Evolutionary conservation across 192 early-diverging fungal genomes (phyloP), one percentile per base, ranked within the genome.

Genomic region (Rhizophlyctis rosea): DNA sequence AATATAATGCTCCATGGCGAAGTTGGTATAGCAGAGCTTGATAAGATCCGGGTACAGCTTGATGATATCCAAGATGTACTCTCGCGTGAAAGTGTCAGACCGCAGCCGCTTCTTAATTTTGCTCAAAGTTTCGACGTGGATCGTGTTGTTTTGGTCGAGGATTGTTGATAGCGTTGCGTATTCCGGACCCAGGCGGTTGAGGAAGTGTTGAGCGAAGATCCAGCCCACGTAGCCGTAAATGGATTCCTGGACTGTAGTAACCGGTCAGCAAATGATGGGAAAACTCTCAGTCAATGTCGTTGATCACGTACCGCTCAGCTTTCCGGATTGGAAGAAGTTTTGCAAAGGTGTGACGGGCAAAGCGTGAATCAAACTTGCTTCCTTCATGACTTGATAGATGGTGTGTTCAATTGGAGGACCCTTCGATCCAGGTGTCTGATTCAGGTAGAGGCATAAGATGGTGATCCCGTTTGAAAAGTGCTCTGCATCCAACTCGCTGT

Each of bases 381-480:
- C 96, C 83, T 92, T 93, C 76, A 94, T 92, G 62, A 98, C 91
- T 78, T 97, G 94, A 61, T 82, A 77, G 64, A 98, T 91, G 47
- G 87, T 80, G 71, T 87, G 86, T 67, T 94, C 93, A 70, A 98
- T 90, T 59, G 92, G 89, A 13, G 86, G 80, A 0, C 85, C 76
- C 70, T 87, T 88, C 63, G 89, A 87, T 64, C 81, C 86, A 61
- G 87, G 88, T 29, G 90, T 65, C 56, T 90, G 89, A 67, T 91
- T 87, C 50, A 98, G 80, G 80, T 98, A 98, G 55, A 97, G 76
- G 64, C 85, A 87, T 74, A 94, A 87, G 65, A 98, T 87, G 51
- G 95, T 97, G 44, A 98, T 88, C 71, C 96, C 96, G 75, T 96
- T 96, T 33, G 95, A 95, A 74, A 98, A 98, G 81, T 98, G 93